Conservation (phyloP, 2,329 filamentous ascomycete genomes). For the Chaetomium sp. region DNA sequence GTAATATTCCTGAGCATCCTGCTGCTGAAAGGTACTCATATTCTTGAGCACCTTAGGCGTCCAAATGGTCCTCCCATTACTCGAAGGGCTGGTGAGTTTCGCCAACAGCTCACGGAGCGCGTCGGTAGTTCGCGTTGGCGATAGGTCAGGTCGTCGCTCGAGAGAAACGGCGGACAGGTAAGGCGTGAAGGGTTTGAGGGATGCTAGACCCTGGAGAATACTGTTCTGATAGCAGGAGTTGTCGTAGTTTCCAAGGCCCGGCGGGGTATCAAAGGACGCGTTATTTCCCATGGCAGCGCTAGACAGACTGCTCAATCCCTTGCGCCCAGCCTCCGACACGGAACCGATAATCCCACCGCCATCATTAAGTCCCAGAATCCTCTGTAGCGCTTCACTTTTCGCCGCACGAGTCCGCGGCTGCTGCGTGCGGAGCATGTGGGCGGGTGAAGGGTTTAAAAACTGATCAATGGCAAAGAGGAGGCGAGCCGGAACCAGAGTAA, state of each 20-base stretch:
- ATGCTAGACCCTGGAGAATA: conserved; percentile 76
- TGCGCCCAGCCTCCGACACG: conserved; percentile 52
- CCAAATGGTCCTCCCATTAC: conserved; percentile 74
- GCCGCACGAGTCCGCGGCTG: conserved; percentile 39
- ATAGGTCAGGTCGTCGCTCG: conserved; percentile 24
- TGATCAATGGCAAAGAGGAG: conserved; percentile 52
- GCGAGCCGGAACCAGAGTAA: conserved; percentile 49
- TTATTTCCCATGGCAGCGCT: conserved; percentile 35
- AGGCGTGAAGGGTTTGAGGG: conserved; percentile 60
- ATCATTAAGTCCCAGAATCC: conserved; percentile 54
- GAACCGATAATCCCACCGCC: conserved; percentile 48
- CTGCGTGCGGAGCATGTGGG: conserved; percentile 33
- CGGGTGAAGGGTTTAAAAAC: conserved; percentile 45
- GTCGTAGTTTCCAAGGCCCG: conserved; percentile 81
- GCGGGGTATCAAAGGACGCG: conserved; percentile 38
- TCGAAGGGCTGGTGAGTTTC: conserved; percentile 61
- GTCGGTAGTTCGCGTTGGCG: conserved; percentile 32
- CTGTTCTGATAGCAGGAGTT: conserved; percentile 99
- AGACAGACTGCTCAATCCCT: conserved; percentile 48
- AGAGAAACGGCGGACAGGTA: conserved; percentile 52
- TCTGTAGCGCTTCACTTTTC: conserved; percentile 60
- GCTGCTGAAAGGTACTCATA: conserved; percentile 92
- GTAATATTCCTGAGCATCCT: conserved; percentile 97
- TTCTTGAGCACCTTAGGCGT: conserved; percentile 75
- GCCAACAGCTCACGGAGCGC: conserved; percentile 59